Conservation (phyloP, 2,329 filamentous ascomycete genomes). For the Colletotrichum musae region DNA sequence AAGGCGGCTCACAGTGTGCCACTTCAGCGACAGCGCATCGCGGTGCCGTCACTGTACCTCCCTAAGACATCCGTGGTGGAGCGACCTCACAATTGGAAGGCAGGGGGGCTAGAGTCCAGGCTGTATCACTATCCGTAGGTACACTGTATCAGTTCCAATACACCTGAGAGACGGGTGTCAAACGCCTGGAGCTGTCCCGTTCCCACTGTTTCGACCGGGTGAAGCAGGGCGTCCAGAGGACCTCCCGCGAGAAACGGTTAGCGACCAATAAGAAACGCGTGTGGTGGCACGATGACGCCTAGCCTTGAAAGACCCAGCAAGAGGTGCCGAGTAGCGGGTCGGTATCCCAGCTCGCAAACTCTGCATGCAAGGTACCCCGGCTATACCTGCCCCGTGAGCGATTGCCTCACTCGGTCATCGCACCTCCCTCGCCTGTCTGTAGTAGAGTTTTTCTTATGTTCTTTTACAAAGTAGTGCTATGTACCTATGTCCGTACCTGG, state of each 20-base stretch:
- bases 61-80: background rate
- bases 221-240: background rate
- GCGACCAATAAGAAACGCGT: constrained; percentile 22
- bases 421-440: background rate
- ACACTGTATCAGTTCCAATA: too few species aligned
- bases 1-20: constrained; percentile 25
- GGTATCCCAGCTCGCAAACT: constrained; percentile 25
- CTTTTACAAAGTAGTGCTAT: too few species aligned
- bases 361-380: constrained; percentile 38
- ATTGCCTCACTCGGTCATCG: constrained; percentile 2
- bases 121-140: constrained; percentile 10
- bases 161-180: too few species aligned
- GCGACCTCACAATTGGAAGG: background rate
- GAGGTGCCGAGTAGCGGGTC: constrained; percentile 20
- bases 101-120: constrained; percentile 25
- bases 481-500: too few species aligned
- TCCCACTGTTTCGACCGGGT: background rate
- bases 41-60: constrained; percentile 27
- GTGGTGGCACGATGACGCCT: constrained; percentile 34
- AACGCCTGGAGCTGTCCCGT: constrained; percentile 4
- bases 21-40: constrained; percentile 31
- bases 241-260: background rate
- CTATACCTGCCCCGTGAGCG: constrained; percentile 19
- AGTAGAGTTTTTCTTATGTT: too few species aligned
- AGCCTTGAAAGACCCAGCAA: constrained; percentile 13